Percentiles rank a stretch among this genome's conserved stretches.
phyloP scores from a whole-genome alignment of 805 yeast genomes.

The Teunomyces tritomae region DNA sequence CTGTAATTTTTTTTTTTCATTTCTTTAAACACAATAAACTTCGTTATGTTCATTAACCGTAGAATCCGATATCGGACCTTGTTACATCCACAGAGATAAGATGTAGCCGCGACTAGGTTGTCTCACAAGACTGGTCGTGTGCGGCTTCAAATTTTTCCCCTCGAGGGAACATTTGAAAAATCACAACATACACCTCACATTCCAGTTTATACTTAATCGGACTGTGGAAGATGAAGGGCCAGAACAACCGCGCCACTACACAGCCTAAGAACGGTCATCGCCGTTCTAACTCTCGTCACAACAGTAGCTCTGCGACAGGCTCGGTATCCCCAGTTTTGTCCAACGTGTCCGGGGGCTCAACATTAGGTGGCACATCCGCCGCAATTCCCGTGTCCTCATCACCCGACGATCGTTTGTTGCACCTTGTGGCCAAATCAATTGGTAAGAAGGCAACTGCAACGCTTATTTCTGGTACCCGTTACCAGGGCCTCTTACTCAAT shows the following conservation, averaged over 20 bases:
- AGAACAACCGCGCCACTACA: slow-evolving; percentile 15
- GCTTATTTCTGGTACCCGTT: slow-evolving; percentile 57
- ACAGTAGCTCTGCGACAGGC: slow-evolving; percentile 1
- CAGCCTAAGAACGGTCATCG: slow-evolving; percentile 21
- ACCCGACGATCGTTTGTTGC: slow-evolving; percentile 45
- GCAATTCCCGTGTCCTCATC: not conserved
- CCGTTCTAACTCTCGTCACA: slow-evolving; percentile 20
- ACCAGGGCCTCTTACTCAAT: slow-evolving; percentile 58
- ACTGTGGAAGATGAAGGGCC: slow-evolving; percentile 20
- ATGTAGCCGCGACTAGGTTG: not conserved
- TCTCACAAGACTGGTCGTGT: not conserved
- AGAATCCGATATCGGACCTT: too few species aligned
- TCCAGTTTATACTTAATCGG: not conserved
- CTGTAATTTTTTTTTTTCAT: too few species aligned
- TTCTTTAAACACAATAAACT: too few species aligned
- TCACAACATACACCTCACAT: not conserved
- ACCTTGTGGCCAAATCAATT: slow-evolving; percentile 52
- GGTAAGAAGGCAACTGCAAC: slow-evolving; percentile 57
- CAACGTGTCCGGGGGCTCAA: slow-evolving; percentile 1
- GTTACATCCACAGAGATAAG: not conserved
- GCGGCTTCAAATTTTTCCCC: slow-evolving; percentile 4
- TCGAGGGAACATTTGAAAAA: slow-evolving; percentile 1
- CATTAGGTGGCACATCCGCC: not conserved
- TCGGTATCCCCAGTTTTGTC: slow-evolving; percentile 1
- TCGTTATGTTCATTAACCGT: too few species aligned